These are phyloP conservation scores for Lactarius deliciosus DNA, from an alignment of 768 basidiomycete genomes.

Conservation along the genomic window DNA sequence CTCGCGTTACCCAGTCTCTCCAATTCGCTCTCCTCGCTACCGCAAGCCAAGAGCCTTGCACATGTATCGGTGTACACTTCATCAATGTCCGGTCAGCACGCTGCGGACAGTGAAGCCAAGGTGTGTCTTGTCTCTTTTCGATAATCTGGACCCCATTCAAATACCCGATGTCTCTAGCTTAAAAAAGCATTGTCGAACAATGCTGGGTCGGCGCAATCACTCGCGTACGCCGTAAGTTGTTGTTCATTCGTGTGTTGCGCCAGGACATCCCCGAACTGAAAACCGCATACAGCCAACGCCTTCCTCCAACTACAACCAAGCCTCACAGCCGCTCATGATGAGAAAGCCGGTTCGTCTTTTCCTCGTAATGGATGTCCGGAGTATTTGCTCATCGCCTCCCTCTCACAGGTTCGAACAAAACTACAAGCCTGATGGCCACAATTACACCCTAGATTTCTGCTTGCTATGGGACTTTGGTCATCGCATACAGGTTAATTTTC, in stretches of 20 bases:
- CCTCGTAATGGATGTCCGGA: not conserved
- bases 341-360: conserved; percentile 35
- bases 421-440: conserved; percentile 21
- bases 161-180: conserved; percentile 43
- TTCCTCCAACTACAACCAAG: conserved; percentile 29
- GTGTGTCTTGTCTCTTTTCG: conserved; percentile 38
- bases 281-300: conserved; percentile 28
- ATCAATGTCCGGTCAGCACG: conserved; percentile 60
- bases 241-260: conserved; percentile 8
- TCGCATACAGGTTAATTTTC: conserved; percentile 24
- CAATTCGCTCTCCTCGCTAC: conserved; percentile 63
- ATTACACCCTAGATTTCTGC: conserved; percentile 22
- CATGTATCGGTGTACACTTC: conserved; percentile 64
- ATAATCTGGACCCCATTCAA: conserved; percentile 5
- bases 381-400: conserved; percentile 10
- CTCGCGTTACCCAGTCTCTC: conserved; percentile 74
- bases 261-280: conserved; percentile 8
- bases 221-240: conserved; percentile 30
- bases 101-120: conserved; percentile 75
- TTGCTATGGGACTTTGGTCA: conserved; percentile 26
- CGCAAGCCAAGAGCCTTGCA: conserved; percentile 69
- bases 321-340: conserved; percentile 38
- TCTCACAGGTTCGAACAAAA: conserved; percentile 32
- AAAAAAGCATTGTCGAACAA: conserved; percentile 59
- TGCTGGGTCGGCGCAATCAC: conserved; percentile 36